Percentiles rank a stretch among this genome's conserved stretches.
These are phyloP conservation scores for Chrysosphaeria jannelii DNA, from an alignment of 2,329 filamentous ascomycete species.

Conservation along the genomic window DNA sequence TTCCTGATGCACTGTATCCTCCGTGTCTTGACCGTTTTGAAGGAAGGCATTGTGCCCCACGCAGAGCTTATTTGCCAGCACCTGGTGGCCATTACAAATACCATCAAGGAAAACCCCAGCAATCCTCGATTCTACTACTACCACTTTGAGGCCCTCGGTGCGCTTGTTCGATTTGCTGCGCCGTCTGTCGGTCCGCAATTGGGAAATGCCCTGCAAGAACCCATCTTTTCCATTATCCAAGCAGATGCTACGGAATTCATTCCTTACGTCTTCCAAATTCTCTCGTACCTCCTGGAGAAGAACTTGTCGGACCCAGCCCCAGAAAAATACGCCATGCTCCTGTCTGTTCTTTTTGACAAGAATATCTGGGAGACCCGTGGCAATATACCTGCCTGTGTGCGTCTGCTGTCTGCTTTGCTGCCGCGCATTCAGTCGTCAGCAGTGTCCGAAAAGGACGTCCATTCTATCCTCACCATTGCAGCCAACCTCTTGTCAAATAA, in stretches of 20 bases:
- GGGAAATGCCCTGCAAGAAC: conserved; percentile 52
- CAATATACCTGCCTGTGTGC: conserved; percentile 72
- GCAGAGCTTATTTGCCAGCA: conserved; percentile 55
- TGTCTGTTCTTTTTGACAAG: conserved; percentile 53
- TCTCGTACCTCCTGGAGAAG: conserved; percentile 67
- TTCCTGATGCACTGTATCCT: conserved; percentile 97
- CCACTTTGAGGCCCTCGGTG: conserved; percentile 82
- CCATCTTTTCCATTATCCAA: conserved; percentile 52
- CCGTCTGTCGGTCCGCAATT: conserved; percentile 36
- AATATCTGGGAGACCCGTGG: conserved; percentile 72
- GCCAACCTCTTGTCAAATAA: conserved; percentile 63
- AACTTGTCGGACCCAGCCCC: conserved; percentile 55
- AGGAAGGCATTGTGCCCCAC: conserved; percentile 45
- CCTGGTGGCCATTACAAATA: conserved; percentile 63
- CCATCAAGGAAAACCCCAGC: conserved; percentile 83
- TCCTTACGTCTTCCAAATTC: conserved; percentile 87
- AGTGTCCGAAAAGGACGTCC: conserved; percentile 48
- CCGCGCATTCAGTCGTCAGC: conserved; percentile 46
- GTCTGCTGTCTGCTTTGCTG: conserved; percentile 60
- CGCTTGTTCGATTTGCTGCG: conserved; percentile 48
- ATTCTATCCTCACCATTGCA: conserved; percentile 81
- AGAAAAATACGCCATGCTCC: conserved; percentile 48
- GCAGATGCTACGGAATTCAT: conserved; percentile 74
- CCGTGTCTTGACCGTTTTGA: conserved; percentile 84
- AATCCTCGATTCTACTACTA: conserved; percentile 98